Evolutionary conservation across 2,329 filamentous ascomycete genomes (phyloP).

Genomic region (Grosmannia penicillata): DNA sequence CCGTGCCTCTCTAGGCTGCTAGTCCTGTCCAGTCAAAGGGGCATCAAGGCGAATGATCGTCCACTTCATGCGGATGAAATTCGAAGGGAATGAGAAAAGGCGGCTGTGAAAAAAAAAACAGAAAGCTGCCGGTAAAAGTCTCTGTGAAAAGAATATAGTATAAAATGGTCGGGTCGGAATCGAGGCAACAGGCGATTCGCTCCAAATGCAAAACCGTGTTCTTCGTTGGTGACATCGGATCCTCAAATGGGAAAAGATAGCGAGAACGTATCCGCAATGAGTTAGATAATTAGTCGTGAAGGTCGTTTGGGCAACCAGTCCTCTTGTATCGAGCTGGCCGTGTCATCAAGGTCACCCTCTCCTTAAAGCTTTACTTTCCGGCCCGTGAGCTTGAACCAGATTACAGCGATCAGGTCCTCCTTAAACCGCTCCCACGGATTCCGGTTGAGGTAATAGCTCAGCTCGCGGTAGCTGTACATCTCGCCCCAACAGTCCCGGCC

Average conservation of each 20-base stretch:
- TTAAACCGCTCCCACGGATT: constrained; percentile 66
- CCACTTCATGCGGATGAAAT: too few relatives aligned
- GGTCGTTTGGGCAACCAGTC: constrained; percentile 5
- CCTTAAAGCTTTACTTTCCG: constrained; percentile 40
- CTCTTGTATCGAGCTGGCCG: neutral
- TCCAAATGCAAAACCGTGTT: too few relatives aligned
- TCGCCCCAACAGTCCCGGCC: constrained; percentile 95
- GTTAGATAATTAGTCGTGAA: constrained; percentile 6
- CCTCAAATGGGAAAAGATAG: neutral
- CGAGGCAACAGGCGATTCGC: too few relatives aligned
- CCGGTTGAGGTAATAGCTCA: constrained; percentile 81
- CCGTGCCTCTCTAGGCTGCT: too few relatives aligned
- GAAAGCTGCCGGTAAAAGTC: too few relatives aligned
- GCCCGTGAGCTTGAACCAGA: constrained; percentile 51
- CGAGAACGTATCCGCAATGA: too few relatives aligned
- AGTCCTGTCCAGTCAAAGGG: too few relatives aligned
- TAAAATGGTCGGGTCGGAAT: too few relatives aligned
- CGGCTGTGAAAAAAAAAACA: too few relatives aligned
- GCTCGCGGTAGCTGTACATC: constrained; percentile 88
- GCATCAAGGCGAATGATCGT: too few relatives aligned
- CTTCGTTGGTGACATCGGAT: neutral
- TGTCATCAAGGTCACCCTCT: neutral
- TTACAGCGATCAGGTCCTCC: constrained; percentile 45
- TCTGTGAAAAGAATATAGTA: too few relatives aligned
- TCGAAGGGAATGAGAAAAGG: too few relatives aligned